phyloP scores from a whole-genome alignment of 2,329 filamentous ascomycete species.

The Penicillium vulpinum region DNA sequence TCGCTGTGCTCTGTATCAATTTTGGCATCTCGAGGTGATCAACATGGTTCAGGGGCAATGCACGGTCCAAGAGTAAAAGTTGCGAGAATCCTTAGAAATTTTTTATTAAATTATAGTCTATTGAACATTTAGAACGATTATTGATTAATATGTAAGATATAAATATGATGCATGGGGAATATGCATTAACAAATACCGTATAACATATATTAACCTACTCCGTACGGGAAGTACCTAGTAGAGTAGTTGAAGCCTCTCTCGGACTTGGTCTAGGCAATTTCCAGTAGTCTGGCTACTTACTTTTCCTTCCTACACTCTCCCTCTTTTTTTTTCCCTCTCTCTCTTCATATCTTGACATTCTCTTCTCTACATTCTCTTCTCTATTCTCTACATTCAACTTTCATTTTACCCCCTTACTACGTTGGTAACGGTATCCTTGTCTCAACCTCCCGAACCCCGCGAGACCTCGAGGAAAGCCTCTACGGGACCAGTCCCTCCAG shows the following conservation, averaged over 20 bases:
- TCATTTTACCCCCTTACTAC: neutral
- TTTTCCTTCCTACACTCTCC: neutral
- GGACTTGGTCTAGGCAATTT: constrained; percentile 1
- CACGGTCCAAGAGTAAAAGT: constrained; percentile 2
- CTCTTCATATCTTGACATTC: neutral
- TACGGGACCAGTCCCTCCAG: neutral
- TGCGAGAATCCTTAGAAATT: neutral
- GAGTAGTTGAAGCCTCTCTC: too few species aligned
- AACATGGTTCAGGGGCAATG: constrained; percentile 11
- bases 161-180: neutral
- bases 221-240: neutral
- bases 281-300: neutral
- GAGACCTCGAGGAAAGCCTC: neutral
- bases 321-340: neutral
- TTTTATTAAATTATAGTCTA: neutral
- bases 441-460: neutral
- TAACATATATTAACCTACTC: neutral
- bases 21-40: constrained; percentile 6
- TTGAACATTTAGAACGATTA: neutral
- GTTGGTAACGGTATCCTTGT: neutral
- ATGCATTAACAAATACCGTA: neutral
- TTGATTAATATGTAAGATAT: constrained; percentile 3
- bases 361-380: neutral
- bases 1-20: neutral
- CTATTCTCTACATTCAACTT: neutral